Conservation (phyloP, 495 filamentous ascomycete genomes). For the Elasticomyces elasticus region DNA sequence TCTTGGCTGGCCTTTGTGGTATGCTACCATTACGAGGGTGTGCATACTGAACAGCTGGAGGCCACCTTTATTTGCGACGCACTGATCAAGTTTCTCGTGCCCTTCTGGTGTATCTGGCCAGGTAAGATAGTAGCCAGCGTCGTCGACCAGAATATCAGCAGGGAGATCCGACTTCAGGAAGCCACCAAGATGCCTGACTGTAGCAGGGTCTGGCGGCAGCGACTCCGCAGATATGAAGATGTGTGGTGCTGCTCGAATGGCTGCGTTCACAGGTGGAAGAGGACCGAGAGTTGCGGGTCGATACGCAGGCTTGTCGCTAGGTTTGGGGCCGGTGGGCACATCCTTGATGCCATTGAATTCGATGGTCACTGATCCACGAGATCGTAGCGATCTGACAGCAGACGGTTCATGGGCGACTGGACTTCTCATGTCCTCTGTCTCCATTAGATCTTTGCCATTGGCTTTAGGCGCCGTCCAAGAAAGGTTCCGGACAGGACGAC, state of each 20-base stretch:
- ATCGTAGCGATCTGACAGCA: background rate
- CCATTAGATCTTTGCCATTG: background rate
- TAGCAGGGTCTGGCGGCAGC: slow-evolving; percentile 2
- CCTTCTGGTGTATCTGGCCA: slow-evolving; percentile 9
- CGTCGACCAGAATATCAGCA: slow-evolving; percentile 20
- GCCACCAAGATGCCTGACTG: background rate
- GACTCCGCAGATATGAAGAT: slow-evolving; percentile 12
- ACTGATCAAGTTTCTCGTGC: background rate
- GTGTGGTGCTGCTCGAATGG: slow-evolving; percentile 1
- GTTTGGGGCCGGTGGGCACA: slow-evolving; percentile 13
- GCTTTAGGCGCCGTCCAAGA: background rate
- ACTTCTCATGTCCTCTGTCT: background rate
- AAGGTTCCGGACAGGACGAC: background rate
- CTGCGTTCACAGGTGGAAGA: background rate
- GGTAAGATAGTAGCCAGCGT: slow-evolving; percentile 15
- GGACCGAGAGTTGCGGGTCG: background rate
- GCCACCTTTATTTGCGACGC: background rate
- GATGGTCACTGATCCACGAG: background rate
- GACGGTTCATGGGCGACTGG: background rate
- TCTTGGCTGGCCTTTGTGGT: background rate
- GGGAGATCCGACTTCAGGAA: background rate
- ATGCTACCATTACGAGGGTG: background rate
- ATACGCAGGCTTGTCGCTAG: background rate
- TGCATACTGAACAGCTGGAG: background rate
- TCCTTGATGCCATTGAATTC: slow-evolving; percentile 10